These are phyloP conservation scores for Phlegmacium glaucopus DNA, from an alignment of 768 basidiomycete species.

Conservation along the genomic window DNA sequence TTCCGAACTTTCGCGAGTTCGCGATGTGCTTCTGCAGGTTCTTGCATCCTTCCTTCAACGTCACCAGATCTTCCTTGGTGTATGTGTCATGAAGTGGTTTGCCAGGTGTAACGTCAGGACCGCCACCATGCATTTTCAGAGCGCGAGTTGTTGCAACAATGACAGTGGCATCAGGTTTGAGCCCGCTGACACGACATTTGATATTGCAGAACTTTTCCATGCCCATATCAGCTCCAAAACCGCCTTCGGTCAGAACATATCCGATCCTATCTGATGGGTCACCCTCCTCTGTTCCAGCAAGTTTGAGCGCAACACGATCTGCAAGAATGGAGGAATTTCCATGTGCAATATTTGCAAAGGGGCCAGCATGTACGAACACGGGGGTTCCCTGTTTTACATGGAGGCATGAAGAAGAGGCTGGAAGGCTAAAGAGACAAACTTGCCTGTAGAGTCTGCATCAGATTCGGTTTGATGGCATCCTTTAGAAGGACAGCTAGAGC, in stretches of 20 bases:
- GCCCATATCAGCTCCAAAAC: slow-evolving; percentile 98
- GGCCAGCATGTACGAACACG: slow-evolving; percentile 98
- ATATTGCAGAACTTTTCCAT: slow-evolving; percentile 99
- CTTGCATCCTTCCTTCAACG: slow-evolving; percentile 86
- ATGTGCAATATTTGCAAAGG: slow-evolving; percentile 99
- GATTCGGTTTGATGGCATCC: slow-evolving; percentile 97
- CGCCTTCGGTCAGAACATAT: slow-evolving; percentile 97
- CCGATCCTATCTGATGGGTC: slow-evolving; percentile 79
- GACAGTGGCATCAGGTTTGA: slow-evolving; percentile 90
- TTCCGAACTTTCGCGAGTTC: slow-evolving; percentile 91
- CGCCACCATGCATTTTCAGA: slow-evolving; percentile 99
- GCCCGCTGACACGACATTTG: slow-evolving; percentile 92
- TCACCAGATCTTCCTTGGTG: slow-evolving; percentile 88
- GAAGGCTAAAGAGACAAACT: slow-evolving; percentile 3
- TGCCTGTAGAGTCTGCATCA: slow-evolving; percentile 96
- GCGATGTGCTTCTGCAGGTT: slow-evolving; percentile 93
- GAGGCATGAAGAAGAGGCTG: slow-evolving; percentile 1
- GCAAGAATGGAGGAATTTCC: slow-evolving; percentile 98
- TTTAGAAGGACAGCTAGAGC: slow-evolving; percentile 97
- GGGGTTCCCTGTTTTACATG: slow-evolving; percentile 72
- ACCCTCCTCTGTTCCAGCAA: slow-evolving; percentile 92
- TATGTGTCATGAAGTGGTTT: slow-evolving; percentile 93
- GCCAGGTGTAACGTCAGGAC: slow-evolving; percentile 93
- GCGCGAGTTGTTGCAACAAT: slow-evolving; percentile 98
- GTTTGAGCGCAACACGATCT: slow-evolving; percentile 95